phyloP scores from a whole-genome alignment of 768 basidiomycete genomes.

The Tulasnella sp. region DNA sequence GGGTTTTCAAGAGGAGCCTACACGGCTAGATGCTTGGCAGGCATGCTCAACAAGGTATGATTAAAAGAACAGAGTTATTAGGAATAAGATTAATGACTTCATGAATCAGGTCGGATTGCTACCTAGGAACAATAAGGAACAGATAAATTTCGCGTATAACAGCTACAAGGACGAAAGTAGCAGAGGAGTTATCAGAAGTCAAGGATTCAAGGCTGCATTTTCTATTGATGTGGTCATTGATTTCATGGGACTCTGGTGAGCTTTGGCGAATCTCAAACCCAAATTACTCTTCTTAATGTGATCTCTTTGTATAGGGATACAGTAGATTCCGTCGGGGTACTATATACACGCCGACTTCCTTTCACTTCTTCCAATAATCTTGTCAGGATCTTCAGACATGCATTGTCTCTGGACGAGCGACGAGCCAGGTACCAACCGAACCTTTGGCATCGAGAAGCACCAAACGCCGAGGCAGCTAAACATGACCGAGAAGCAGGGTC shows the following conservation, averaged over 20 bases:
- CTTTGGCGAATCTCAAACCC: neutral
- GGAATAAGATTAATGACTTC: neutral
- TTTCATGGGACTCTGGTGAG: conserved; percentile 21
- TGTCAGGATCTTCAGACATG: conserved; percentile 9
- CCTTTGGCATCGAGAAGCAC: conserved; percentile 24
- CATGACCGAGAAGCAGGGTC: conserved; percentile 6
- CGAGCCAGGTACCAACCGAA: conserved; percentile 5
- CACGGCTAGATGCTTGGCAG: conserved; percentile 21
- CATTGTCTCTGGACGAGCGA: conserved; percentile 9
- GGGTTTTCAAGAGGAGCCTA: conserved; percentile 25
- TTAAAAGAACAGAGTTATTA: neutral
- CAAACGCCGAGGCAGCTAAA: conserved; percentile 20
- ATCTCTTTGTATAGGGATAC: conserved; percentile 17
- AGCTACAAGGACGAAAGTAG: conserved; percentile 8
- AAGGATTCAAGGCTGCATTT: conserved; percentile 20
- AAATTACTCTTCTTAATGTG: neutral
- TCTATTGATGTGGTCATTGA: conserved; percentile 18
- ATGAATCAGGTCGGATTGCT: conserved; percentile 9
- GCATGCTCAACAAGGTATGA: conserved; percentile 39
- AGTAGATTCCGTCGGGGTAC: conserved; percentile 19
- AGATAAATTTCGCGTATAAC: conserved; percentile 3
- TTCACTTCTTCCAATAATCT: conserved; percentile 6
- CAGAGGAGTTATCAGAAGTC: conserved; percentile 6
- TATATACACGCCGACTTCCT: conserved; percentile 1
- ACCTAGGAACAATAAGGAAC: conserved; percentile 6